Base-by-base conservation (phyloP, 2,329 filamentous ascomycete genomes). In the Claviceps sp. region DNA sequence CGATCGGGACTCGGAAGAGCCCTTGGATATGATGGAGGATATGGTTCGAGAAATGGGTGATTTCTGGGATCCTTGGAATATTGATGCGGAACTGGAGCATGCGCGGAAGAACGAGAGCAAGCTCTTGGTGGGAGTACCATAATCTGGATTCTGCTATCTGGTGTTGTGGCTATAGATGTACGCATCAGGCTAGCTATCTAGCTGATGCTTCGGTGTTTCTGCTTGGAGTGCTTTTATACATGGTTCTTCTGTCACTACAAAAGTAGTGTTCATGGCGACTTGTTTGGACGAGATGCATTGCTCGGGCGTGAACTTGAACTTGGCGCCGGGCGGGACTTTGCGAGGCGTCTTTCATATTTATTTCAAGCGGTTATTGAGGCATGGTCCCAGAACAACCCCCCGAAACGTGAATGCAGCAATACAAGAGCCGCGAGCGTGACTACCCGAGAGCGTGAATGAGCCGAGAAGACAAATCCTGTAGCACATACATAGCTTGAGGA, bases 21-120 rank as follows among this genome's bases (percentile, higher is more conserved):
- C 65, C 11, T 54, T 64, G 44, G 65, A 69, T 48, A 60, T 68
- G 56, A 62, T 67, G 3, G 65, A 68, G 37, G 66, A 70, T 39
- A 58, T 70, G 45, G 63, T 69, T 52, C 59, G 61, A 11, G 66
- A 68, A 50, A 66, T 70, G 60, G 61, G 61, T 34, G 66, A 67
- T 46, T 61, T 68, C 47, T 56, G 67, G 43, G 58, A 66, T 49
- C 56, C 60, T 14, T 69, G 62, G 64, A 58, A 69, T 47, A 58
- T 68, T 42, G 66, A 68, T 40, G 57, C 56, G 1, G 68, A 73
- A 51, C 59, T 73, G 8, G 62, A 64, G 0, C 54, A 63, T 52
- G 62, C 60, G 8, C 60, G 62, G 6, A 61, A 57, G 55, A 41
- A 46, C 5, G 42, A n/a, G 19, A 30, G 19, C 49, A 11, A 13